phyloP scores from a whole-genome alignment of 495 filamentous ascomycete genomes.

The Arthonia radiata region DNA sequence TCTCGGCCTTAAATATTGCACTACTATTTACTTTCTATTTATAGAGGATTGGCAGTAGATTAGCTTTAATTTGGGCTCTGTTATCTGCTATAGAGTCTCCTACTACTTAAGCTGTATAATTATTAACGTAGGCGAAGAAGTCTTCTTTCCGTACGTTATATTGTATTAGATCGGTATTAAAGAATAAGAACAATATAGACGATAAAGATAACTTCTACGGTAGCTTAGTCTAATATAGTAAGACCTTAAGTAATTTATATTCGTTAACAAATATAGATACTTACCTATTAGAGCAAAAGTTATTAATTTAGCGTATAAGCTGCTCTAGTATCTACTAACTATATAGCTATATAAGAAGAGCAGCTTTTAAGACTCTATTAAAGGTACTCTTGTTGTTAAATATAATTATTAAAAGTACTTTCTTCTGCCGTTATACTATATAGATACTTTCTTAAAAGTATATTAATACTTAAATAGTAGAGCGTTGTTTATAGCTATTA shows the following conservation, averaged over 20 bases:
- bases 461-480: slow-evolving; percentile 4
- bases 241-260: slow-evolving; percentile 1
- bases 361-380: too few species aligned
- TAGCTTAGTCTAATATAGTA: slow-evolving; percentile 6
- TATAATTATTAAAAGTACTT: too few species aligned
- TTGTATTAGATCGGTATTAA: slow-evolving; percentile 11
- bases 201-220: slow-evolving; percentile 10
- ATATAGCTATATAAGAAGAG: too few species aligned
- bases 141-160: slow-evolving; percentile 2
- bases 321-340: too few species aligned
- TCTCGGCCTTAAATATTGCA: slow-evolving; percentile 6
- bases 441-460: slow-evolving; percentile 7
- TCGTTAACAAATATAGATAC: slow-evolving; percentile 4
- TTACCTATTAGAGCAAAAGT: background rate
- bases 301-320: too few species aligned
- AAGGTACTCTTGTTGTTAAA: too few species aligned
- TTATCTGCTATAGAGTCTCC: slow-evolving; percentile 6
- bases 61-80: slow-evolving; percentile 4
- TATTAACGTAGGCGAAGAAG: slow-evolving; percentile 8
- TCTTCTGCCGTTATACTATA: too few species aligned
- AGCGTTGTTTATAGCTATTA: slow-evolving; percentile 8
- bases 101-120: slow-evolving; percentile 7
- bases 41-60: slow-evolving; percentile 5
- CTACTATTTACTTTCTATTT: slow-evolving; percentile 7
- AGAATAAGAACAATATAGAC: slow-evolving; percentile 12